Percentiles rank a stretch among this genome's conserved stretches.
phyloP scores from a whole-genome alignment of 129 eudicot species.

The Erigeron canadensis region DNA sequence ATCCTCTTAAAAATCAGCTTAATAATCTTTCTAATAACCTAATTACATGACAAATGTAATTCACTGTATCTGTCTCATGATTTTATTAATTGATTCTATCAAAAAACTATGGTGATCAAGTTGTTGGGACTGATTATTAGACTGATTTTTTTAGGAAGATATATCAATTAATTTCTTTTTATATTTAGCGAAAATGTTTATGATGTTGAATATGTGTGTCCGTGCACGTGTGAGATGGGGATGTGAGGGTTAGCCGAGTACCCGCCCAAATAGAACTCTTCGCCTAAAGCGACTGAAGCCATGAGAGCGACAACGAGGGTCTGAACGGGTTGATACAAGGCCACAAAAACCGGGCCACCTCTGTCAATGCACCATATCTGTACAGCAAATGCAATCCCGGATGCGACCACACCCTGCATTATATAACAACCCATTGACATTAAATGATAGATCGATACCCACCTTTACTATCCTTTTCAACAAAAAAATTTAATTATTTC shows the following conservation, averaged over 20 bases:
- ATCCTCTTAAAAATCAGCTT: too few species aligned
- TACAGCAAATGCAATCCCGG: constrained; percentile 99
- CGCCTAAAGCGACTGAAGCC: constrained; percentile 90
- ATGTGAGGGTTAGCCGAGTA: constrained; percentile 26
- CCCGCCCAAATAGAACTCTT: constrained; percentile 99
- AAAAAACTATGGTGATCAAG: too few species aligned
- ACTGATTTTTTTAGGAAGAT: too few species aligned
- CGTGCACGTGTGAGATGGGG: constrained; percentile 31
- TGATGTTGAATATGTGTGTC: not conserved
- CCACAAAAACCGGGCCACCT: constrained; percentile 99
- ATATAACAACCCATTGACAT: constrained; percentile 2
- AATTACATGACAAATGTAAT: too few species aligned
- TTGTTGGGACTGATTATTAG: too few species aligned
- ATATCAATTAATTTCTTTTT: too few species aligned
- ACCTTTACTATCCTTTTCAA: constrained; percentile 13
- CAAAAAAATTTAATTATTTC: not conserved
- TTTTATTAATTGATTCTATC: too few species aligned
- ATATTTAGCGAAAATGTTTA: not conserved
- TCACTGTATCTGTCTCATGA: too few species aligned
- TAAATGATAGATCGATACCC: not conserved
- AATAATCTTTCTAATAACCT: too few species aligned
- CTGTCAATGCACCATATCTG: constrained; percentile 99
- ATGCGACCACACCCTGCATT: constrained; percentile 97
- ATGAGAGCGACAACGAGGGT: constrained; percentile 94
- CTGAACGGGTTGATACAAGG: constrained; percentile 98